phyloP scores from a whole-genome alignment of 2,329 filamentous ascomycete species.

The Gremmenia infestans region DNA sequence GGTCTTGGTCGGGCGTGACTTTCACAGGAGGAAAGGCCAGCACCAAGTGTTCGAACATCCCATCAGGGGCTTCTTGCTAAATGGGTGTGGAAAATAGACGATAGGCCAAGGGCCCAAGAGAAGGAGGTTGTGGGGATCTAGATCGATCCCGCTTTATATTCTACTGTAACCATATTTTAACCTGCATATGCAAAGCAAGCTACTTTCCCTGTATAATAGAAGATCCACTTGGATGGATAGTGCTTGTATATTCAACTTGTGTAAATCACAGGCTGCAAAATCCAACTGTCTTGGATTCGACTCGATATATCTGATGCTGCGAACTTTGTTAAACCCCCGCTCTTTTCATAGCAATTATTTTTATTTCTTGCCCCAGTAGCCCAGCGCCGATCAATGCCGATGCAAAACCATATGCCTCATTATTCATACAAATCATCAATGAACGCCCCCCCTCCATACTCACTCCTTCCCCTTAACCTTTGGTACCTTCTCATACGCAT shows the following conservation, averaged over 20 bases:
- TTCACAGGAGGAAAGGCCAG: constrained; percentile 46
- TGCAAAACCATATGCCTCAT: neutral
- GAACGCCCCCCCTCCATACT: neutral
- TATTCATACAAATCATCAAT: neutral
- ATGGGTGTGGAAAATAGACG: neutral
- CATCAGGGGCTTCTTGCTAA: constrained; percentile 24
- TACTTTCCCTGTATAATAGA: neutral
- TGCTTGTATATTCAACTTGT: too few relatives aligned
- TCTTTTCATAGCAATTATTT: neutral
- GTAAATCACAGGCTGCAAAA: neutral
- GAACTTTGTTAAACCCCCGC: neutral
- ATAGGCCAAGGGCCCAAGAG: too few relatives aligned
- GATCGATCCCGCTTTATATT: neutral
- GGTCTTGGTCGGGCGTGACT: constrained; percentile 44
- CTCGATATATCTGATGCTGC: neutral
- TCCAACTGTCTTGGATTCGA: neutral
- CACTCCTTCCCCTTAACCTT: constrained; percentile 40
- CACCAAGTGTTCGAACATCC: constrained; percentile 36
- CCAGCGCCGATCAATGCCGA: neutral
- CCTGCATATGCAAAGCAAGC: too few relatives aligned
- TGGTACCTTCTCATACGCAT: constrained; percentile 76
- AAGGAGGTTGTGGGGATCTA: neutral
- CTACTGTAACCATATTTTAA: neutral
- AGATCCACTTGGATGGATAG: neutral
- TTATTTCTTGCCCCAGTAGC: neutral